Base-by-base conservation (phyloP, 768 basidiomycete species). In the Lyophyllum shimeji region DNA sequence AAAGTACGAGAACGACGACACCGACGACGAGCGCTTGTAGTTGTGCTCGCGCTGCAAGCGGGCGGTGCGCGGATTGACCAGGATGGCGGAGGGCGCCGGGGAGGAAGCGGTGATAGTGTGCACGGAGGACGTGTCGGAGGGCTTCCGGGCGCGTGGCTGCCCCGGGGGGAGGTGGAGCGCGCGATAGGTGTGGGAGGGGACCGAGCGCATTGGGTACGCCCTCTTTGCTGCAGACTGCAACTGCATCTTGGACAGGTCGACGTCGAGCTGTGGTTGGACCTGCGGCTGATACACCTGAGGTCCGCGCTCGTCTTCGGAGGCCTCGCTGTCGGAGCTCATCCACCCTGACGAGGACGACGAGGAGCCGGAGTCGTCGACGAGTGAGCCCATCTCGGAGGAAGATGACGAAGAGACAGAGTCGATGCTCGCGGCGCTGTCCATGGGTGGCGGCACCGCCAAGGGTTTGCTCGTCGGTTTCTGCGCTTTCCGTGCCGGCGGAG, bases 281-380 rank as follows among this genome's bases (percentile, higher is more conserved):
- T n/a, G 68, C 21, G 60, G 48, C 43, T 74, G 71, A 46, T 69
- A 71, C 20, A 77, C 74, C 39, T 67, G 67, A 34, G 69, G 63
- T 20, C 70, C 69, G 33, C 58, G 64, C 21, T 74, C 72, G 46
- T 74, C 72, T 29, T 76, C 74, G 5, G 76, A 71, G 24, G 66
- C 68, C 45, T 82, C 82, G 15, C 76, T 76, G 56, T 84, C 83
- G 20, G 83, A 82, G 56, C 78, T 80, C 52, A 72, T 70, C 76
- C 77, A 81, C 8, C 76, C 80, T 55, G 80, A 81, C 24, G 77
- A 76, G 3, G 82, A 85, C 39, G 80, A 82, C 12, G 82, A 83
- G 12, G 83, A 85, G 24, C 79, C 81, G 20, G 76, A 80, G 59
- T 87, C 84, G 57, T 87, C 85, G n/a, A 80, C 79, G 45, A 87